These are phyloP conservation scores for Orbilia brochopaga DNA, from an alignment of 2,329 filamentous ascomycete species.

Conservation along the genomic window DNA sequence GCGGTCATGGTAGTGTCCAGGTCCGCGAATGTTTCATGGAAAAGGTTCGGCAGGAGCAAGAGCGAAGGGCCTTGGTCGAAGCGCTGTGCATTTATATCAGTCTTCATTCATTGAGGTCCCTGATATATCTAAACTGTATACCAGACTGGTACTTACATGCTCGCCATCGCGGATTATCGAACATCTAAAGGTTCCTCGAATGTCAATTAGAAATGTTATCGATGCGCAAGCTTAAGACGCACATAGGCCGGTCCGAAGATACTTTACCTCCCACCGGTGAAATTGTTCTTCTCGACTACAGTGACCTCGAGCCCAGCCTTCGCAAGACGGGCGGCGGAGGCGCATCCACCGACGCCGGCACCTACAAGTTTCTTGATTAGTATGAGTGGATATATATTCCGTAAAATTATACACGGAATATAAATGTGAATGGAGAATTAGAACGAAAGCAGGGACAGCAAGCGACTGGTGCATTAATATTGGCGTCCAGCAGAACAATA, in stretches of 20 bases:
- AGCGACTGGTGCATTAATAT: too few relatives aligned
- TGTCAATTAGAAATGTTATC: not conserved
- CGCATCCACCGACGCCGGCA: conserved; percentile 73
- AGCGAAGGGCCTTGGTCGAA: conserved; percentile 80
- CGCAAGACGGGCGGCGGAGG: conserved; percentile 73
- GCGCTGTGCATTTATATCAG: conserved; percentile 58
- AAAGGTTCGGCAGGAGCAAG: conserved; percentile 73
- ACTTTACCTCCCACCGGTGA: conserved; percentile 74
- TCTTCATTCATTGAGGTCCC: not conserved
- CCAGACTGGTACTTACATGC: conserved; percentile 10
- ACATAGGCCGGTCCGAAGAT: too few relatives aligned
- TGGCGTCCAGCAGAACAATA: too few relatives aligned
- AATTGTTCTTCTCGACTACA: conserved; percentile 77
- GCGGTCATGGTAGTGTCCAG: conserved; percentile 69
- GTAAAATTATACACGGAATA: too few relatives aligned
- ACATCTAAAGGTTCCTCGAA: conserved; percentile 15
- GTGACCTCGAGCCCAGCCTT: conserved; percentile 75
- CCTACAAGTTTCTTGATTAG: conserved; percentile 61
- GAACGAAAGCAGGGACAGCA: too few relatives aligned
- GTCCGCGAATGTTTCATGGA: conserved; percentile 72
- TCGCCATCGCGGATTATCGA: conserved; percentile 42
- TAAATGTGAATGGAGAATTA: not conserved
- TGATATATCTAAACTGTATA: conserved; percentile 1
- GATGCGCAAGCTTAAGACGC: too few relatives aligned
- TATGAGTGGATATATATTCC: too few relatives aligned